Percentiles rank a stretch among this genome's conserved stretches.
Conservation (phyloP, 2,329 filamentous ascomycete species). For the Ustulina deusta region DNA sequence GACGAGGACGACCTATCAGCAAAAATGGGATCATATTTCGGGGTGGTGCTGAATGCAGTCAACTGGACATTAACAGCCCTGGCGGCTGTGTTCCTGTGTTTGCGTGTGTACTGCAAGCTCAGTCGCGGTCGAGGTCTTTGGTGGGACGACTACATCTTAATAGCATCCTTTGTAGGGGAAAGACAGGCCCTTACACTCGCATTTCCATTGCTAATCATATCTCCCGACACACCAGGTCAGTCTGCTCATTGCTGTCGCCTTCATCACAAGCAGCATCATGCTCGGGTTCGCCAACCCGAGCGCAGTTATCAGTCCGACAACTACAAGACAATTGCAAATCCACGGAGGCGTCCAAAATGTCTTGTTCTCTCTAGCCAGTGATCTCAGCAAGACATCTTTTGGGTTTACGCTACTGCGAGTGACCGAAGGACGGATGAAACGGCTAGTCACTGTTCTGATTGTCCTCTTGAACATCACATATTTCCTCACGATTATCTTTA, state of each 20-base stretch:
- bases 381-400: slow-evolving; percentile 45
- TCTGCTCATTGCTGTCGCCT: slow-evolving; percentile 34
- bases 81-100: slow-evolving; percentile 37
- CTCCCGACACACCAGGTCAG: slow-evolving; percentile 8
- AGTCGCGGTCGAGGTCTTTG: slow-evolving; percentile 41
- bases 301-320: slow-evolving; percentile 4
- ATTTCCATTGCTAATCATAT: slow-evolving; percentile 2
- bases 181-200: not conserved
- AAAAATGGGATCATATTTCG: slow-evolving; percentile 35
- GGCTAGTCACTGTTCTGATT: slow-evolving; percentile 36
- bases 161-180: slow-evolving; percentile 40
- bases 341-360: slow-evolving; percentile 44
- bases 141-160: slow-evolving; percentile 45
- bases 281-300: slow-evolving; percentile 41
- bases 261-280: slow-evolving; percentile 39
- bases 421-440: slow-evolving; percentile 37
- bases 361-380: slow-evolving; percentile 40
- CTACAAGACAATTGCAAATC: slow-evolving; percentile 33
- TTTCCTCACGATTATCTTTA: slow-evolving; percentile 43
- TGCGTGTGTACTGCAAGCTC: slow-evolving; percentile 44
- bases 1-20: slow-evolving; percentile 27
- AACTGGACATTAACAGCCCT: slow-evolving; percentile 41
- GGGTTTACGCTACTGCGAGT: slow-evolving; percentile 42
- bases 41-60: slow-evolving; percentile 42
- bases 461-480: slow-evolving; percentile 41